Evolutionary conservation across 2,329 filamentous ascomycete species (phyloP), one percentile per base, ranked within the genome.

Genomic region (Penicillium expansum): DNA sequence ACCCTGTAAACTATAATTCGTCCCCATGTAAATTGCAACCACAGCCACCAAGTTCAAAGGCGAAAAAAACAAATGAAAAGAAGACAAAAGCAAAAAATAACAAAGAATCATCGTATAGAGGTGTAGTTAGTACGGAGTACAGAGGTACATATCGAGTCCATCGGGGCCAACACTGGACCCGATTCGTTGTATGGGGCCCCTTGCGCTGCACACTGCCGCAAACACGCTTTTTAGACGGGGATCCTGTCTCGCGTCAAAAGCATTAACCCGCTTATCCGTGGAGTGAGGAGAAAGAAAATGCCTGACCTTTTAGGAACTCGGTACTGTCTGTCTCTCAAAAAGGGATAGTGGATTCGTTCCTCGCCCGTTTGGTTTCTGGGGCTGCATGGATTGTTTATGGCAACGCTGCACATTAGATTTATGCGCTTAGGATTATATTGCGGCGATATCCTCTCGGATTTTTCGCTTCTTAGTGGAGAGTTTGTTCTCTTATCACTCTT

Each of bases 171-270:
- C 24, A 14, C 10, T 10, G 30, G 18, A 20, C 32, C 55, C 39
- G 18, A 56, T 58, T 60, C 32, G 62, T 48, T 38, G 50, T 35
- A 47, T 45, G 37, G 18, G 45, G 18, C 58, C 64, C 64, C 64
- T 66, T 67, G 62, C 64, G 62, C 61, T 39, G 39, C 48, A 49
- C 60, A n/a, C 24, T 50, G 35, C 48, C 42, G 58, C 57, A 59
- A 43, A 42, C 60, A 51, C 43, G 35, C 60, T 47, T 52, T 39
- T 20, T 38, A 48, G 48, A 49, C 52, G 33, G 38, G 48, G 50
- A 57, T 62, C 55, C 42, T 64, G 57, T 66, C 60, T 62, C 41
- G 37, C 43, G 41, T 42, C 45, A 52, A 52, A 49, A 53, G 50
- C 37, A n/a, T 52, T 48, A 35, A 54, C 29, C 61, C 58, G 54